These are phyloP conservation scores for Trichoderma afroharzianum DNA, from an alignment of 2,329 filamentous ascomycete genomes.

Conservation along the genomic window DNA sequence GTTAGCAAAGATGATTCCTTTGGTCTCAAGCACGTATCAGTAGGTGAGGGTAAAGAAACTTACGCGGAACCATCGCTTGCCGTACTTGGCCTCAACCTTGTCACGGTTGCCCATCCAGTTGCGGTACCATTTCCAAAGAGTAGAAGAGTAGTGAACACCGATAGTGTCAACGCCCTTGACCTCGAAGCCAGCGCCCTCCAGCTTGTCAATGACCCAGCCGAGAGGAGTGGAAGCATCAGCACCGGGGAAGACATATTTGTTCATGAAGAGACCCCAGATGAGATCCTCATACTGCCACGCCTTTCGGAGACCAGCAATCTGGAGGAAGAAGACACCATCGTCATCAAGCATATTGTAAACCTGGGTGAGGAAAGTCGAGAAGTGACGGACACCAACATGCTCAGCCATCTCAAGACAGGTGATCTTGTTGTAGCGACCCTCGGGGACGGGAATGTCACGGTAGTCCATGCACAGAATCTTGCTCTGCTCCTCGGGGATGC, in stretches of 20 bases:
- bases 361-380: slow-evolving; percentile 76
- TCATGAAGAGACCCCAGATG: slow-evolving; percentile 98
- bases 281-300: slow-evolving; percentile 97
- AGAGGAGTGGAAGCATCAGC: slow-evolving; percentile 93
- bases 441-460: slow-evolving; percentile 80
- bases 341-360: slow-evolving; percentile 95
- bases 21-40: too few species aligned
- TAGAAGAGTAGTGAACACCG: slow-evolving; percentile 95
- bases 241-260: slow-evolving; percentile 98
- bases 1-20: neutral
- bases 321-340: slow-evolving; percentile 92
- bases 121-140: slow-evolving; percentile 96
- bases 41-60: slow-evolving; percentile 32
- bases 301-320: slow-evolving; percentile 91
- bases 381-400: slow-evolving; percentile 93
- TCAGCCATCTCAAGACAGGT: slow-evolving; percentile 98
- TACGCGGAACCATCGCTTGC: slow-evolving; percentile 91
- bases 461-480: slow-evolving; percentile 95
- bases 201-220: slow-evolving; percentile 76
- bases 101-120: slow-evolving; percentile 96
- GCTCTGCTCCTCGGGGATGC: slow-evolving; percentile 82
- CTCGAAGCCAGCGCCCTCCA: slow-evolving; percentile 71
- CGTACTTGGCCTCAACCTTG: slow-evolving; percentile 93
- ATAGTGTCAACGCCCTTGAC: slow-evolving; percentile 90
- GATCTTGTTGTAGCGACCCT: slow-evolving; percentile 78